Base-by-base conservation (phyloP, 2,329 filamentous ascomycete species). In the Ambrosiella beaveri region DNA sequence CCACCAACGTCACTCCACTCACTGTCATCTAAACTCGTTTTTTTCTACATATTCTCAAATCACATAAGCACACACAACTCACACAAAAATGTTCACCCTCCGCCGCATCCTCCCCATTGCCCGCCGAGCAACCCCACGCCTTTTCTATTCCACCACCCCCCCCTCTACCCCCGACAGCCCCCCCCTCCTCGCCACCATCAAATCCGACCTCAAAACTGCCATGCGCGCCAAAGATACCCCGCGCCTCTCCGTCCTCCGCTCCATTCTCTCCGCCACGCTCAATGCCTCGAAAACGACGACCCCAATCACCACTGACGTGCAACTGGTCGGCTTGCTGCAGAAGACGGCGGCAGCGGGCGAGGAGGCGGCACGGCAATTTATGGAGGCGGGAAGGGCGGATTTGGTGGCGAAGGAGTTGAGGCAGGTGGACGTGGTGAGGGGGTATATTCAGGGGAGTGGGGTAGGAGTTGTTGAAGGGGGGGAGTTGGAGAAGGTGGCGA, bases 221-320 rank as follows among this genome's bases (percentile, higher is more conserved):
- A 84, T 85, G 81, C 76, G 76, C 60, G 74, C 74, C 64, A 85
- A 83, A 68, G 81, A 85, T 66, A 70, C 74, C 35, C 72, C 79
- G 35, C 80, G 84, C 1, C 78, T 90, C 35, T 72, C 77, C 44
- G 85, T 87, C 41, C 75, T 91, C 54, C 84, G 86, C 63, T 69
- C 75, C 45, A 71, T 90, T 62, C 76, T 90, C 62, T 75, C 84
- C 38, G 78, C 84, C 62, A 81, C 85, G 61, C 81, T 83, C 64
- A 90, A 89, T 69, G 82, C 84, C 39, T 84, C 81, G 67, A 90
- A 90, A 71, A 88, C 85, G 12, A 66, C 75, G 44, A 74, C 72
- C 44, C 86, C 86, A n/a, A 79, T 90, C 65, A 74, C 72, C 57
- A 86, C 80, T 19, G 85, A 91, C 68, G 75, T 78, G 62, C 79